Evolutionary conservation across 257 asterid species (phyloP).

Genomic region (Solanum habrochaites): DNA sequence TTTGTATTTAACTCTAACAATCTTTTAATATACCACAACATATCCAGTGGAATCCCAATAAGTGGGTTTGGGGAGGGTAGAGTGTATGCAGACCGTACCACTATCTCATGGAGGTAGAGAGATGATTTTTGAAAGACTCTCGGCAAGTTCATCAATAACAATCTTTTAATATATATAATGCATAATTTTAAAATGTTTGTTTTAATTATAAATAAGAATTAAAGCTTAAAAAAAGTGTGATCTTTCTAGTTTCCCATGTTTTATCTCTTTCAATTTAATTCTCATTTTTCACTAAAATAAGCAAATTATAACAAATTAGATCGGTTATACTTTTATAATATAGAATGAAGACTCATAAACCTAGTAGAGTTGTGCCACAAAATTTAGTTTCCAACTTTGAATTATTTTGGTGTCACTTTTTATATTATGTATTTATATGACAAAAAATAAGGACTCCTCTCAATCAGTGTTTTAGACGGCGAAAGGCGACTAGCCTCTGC

Average conservation of each 20-base stretch:
- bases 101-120: not conserved
- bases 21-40: not conserved
- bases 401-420: not conserved
- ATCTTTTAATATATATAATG: not conserved
- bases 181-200: not conserved
- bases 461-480: not conserved
- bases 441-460: not conserved
- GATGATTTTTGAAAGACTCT: not conserved
- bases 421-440: not conserved
- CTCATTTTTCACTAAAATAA: not conserved
- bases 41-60: not conserved
- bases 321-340: not conserved
- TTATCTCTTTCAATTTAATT: not conserved
- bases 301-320: not conserved
- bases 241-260: not conserved
- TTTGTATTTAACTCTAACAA: not conserved
- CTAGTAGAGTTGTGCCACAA: not conserved
- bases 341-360: not conserved
- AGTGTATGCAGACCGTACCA: not conserved
- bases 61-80: not conserved
- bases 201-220: not conserved
- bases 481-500: not conserved
- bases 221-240: not conserved
- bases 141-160: not conserved
- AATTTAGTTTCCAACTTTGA: not conserved